A percentile compares a stretch with the other conserved stretches of the same genome.
Evolutionary conservation across 495 filamentous ascomycete species (phyloP).

Genomic region (Articulospora tetracladia): DNA sequence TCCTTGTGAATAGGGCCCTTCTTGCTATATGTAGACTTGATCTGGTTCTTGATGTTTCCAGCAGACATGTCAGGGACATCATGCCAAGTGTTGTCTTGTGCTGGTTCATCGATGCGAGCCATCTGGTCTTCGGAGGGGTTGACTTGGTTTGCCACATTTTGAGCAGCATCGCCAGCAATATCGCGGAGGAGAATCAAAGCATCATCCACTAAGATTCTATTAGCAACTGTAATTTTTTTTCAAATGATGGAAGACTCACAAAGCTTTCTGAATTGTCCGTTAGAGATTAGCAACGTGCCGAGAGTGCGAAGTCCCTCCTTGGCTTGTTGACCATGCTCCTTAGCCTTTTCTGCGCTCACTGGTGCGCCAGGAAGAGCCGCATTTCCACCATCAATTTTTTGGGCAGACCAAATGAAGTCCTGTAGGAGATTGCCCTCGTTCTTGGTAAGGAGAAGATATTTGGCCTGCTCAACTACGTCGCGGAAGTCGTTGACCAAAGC

Average conservation of each 20-base stretch:
- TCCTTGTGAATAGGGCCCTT: slow-evolving; percentile 46
- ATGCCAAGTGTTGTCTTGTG: slow-evolving; percentile 91
- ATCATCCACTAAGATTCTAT: slow-evolving; percentile 65
- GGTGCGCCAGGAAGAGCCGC: slow-evolving; percentile 59
- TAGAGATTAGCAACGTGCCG: slow-evolving; percentile 86
- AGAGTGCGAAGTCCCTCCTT: slow-evolving; percentile 84
- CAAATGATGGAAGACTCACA: slow-evolving; percentile 47
- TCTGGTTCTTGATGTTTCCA: slow-evolving; percentile 62
- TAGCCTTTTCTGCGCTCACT: slow-evolving; percentile 66
- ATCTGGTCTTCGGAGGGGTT: slow-evolving; percentile 79
- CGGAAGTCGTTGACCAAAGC: slow-evolving; percentile 71
- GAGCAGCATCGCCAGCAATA: slow-evolving; percentile 85
- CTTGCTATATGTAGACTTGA: slow-evolving; percentile 56
- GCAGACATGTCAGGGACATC: slow-evolving; percentile 77
- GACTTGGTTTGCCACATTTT: slow-evolving; percentile 72
- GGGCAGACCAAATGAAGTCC: slow-evolving; percentile 93
- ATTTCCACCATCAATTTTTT: slow-evolving; percentile 62
- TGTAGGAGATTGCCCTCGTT: slow-evolving; percentile 92
- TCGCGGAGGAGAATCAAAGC: slow-evolving; percentile 79
- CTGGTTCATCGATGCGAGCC: slow-evolving; percentile 72
- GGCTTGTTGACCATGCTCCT: slow-evolving; percentile 76
- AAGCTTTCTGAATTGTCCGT: slow-evolving; percentile 94
- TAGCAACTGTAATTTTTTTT: slow-evolving; percentile 18
- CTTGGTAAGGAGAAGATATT: slow-evolving; percentile 85
- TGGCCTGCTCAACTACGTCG: slow-evolving; percentile 83